These are phyloP conservation scores for Trichomonas vaginalis DNA, from an alignment of 208 protist genomes.

Conservation along the genomic window DNA sequence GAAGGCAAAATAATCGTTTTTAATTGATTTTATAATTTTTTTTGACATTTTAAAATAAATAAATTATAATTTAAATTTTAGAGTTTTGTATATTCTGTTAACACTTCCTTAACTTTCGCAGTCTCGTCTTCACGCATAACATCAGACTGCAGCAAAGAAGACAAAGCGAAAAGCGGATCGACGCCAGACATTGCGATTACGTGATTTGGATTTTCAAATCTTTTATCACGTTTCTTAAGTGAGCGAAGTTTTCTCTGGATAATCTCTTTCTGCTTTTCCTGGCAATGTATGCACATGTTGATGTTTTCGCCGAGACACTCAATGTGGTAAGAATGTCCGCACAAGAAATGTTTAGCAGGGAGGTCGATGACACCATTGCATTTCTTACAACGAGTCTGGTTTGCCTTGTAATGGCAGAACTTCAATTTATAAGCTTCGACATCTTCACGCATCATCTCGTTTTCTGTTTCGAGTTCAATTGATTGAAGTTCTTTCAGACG, in stretches of 20 bases:
- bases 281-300: not conserved
- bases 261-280: not conserved
- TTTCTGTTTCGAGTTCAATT: not conserved
- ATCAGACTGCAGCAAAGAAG: not conserved
- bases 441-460: not conserved
- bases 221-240: not conserved
- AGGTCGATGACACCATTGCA: not conserved
- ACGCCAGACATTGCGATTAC: not conserved
- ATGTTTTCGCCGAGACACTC: not conserved
- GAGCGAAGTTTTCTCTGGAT: not conserved
- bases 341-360: slow-evolving; percentile 8
- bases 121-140: not conserved
- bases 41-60: too few species aligned
- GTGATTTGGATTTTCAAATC: not conserved
- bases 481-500: not conserved
- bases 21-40: too few species aligned
- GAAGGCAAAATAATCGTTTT: too few species aligned
- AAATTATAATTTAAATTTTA: not conserved
- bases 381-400: not conserved
- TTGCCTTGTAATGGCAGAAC: not conserved
- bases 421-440: not conserved
- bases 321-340: not conserved
- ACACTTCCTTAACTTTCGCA: not conserved
- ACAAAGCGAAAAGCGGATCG: not conserved
- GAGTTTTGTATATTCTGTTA: not conserved